Evolutionary conservation across 2,329 filamentous ascomycete genomes (phyloP).

Genomic region (Cadophora malorum): DNA sequence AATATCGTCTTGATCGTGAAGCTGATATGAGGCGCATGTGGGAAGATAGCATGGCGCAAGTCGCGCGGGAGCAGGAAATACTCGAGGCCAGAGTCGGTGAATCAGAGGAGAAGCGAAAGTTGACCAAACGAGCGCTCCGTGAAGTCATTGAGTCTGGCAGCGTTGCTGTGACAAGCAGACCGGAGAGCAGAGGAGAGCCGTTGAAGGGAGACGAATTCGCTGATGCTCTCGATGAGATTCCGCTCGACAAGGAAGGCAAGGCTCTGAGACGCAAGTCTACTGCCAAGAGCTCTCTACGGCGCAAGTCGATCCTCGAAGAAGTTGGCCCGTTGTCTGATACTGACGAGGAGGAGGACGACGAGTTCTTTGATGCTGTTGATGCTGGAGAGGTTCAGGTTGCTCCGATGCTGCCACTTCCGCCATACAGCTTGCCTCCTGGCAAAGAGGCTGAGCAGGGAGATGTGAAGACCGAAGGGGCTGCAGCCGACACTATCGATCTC

Average conservation of each 20-base stretch:
- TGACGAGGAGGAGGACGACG: conserved; percentile 79
- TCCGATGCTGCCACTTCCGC: conserved; percentile 66
- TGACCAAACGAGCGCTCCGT: conserved; percentile 86
- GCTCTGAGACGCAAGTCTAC: conserved; percentile 50
- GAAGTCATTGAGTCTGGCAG: conserved; percentile 73
- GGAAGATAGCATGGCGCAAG: conserved; percentile 98
- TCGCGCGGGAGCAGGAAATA: conserved; percentile 93
- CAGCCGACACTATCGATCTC: conserved; percentile 65
- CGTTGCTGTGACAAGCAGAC: conserved; percentile 57
- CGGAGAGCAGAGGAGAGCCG: conserved; percentile 38
- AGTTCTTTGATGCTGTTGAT: conserved; percentile 97
- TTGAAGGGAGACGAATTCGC: conserved; percentile 40
- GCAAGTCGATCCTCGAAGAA: conserved; percentile 71
- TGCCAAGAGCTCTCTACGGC: conserved; percentile 54
- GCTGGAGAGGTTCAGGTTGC: conserved; percentile 87
- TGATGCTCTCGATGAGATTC: conserved; percentile 46
- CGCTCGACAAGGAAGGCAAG: conserved; percentile 47
- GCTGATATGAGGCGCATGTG: conserved; percentile 92
- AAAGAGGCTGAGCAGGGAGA: conserved; percentile 51
- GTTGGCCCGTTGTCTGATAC: conserved; percentile 75
- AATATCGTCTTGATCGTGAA: conserved; percentile 91
- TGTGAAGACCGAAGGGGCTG: conserved; percentile 46
- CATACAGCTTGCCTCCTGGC: conserved; percentile 40
- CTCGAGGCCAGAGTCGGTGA: conserved; percentile 87
- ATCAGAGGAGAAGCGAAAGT: conserved; percentile 86